Conservation (phyloP, 1,139 yeast species). For the Candida neerlandica region DNA sequence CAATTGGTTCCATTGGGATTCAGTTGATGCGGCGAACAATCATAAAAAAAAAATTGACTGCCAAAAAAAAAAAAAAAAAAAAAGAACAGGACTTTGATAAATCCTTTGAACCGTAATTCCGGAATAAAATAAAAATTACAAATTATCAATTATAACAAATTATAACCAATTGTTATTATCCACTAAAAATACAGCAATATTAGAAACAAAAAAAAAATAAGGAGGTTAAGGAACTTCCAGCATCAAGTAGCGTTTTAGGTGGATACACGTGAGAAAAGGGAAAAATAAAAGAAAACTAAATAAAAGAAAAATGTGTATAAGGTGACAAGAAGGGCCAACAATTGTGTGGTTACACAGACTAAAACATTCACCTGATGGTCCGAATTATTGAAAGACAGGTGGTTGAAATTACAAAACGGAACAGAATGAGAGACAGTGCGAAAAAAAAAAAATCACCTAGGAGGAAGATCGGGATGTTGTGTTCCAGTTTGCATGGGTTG, state of each 20-base stretch:
- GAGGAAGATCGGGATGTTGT: conserved; percentile 7
- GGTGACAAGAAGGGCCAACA: no score
- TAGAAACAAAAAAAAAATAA: neutral
- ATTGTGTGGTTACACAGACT: no score
- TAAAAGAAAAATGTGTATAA: neutral
- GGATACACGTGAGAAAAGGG: neutral
- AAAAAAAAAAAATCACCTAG: neutral
- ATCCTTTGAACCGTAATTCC: conserved; percentile 2
- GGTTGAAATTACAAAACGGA: no score
- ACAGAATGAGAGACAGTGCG: no score
- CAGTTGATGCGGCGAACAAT: neutral
- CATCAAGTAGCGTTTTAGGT: no score
- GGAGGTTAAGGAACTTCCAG: no score
- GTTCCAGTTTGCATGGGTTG: conserved; percentile 2
- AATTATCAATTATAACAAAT: neutral
- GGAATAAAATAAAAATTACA: neutral
- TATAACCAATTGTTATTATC: neutral
- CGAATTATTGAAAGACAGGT: no score
- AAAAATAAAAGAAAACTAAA: no score
- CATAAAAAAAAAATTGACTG: no score
- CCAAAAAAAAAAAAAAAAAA: neutral
- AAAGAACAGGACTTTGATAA: no score
- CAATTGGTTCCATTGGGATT: neutral
- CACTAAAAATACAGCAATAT: neutral
- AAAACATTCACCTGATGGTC: no score